A percentile compares a stretch with the other conserved stretches of the same genome.
Conservation (phyloP, 805 yeast genomes). For the Ascoidea rubescens region DNA sequence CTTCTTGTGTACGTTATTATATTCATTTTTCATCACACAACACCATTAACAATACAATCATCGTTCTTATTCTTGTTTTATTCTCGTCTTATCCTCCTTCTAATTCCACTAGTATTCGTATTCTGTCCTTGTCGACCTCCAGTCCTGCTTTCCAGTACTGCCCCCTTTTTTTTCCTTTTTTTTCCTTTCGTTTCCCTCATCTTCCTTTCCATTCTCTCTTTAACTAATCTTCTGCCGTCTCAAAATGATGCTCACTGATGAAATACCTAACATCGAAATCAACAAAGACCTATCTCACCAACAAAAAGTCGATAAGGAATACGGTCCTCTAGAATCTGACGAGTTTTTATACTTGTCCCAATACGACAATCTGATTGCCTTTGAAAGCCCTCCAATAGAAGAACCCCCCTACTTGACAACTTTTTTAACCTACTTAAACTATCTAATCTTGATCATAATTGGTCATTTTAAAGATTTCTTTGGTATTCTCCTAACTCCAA, state of each 20-base stretch:
- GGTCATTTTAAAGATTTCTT: conserved; percentile 89
- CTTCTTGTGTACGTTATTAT: too few species aligned
- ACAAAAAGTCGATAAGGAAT: conserved; percentile 33
- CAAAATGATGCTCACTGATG: conserved; percentile 3
- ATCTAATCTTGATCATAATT: conserved; percentile 67
- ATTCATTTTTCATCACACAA: too few species aligned
- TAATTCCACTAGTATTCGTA: too few species aligned
- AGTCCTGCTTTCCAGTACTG: too few species aligned
- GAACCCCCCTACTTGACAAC: conserved; percentile 79
- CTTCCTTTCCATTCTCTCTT: neutral
- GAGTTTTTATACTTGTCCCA: conserved; percentile 34
- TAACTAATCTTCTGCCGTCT: too few species aligned
- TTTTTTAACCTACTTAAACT: conserved; percentile 73
- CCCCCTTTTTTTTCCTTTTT: too few species aligned
- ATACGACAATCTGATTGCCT: neutral
- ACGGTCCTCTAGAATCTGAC: conserved; percentile 30
- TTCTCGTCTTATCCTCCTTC: too few species aligned
- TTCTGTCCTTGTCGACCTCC: too few species aligned
- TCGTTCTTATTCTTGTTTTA: too few species aligned
- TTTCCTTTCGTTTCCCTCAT: neutral
- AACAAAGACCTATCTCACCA: conserved; percentile 12
- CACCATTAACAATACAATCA: too few species aligned
- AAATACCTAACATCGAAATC: conserved; percentile 4
- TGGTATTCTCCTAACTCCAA: conserved; percentile 60
- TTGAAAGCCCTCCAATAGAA: conserved; percentile 45